A percentile compares a stretch with the other conserved stretches of the same genome.
Conservation (phyloP, 2,329 filamentous ascomycete species). For the Incumbomyces delicatus region DNA sequence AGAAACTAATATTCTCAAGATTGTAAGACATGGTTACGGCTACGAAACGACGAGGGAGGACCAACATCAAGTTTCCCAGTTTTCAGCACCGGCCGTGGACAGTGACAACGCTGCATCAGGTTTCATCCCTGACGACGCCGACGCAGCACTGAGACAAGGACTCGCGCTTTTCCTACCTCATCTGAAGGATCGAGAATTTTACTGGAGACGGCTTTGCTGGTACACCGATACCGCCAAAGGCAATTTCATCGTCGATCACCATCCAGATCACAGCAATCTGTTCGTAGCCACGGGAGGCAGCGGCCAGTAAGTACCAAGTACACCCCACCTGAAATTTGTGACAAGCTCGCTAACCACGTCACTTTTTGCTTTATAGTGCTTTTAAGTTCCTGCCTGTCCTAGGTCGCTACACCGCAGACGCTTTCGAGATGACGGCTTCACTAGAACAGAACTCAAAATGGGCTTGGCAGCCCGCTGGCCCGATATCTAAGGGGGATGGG, state of each 20-base stretch:
- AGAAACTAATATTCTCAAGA: constrained; percentile 48
- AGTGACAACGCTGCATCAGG: constrained; percentile 29
- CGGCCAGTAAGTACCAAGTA: constrained; percentile 32
- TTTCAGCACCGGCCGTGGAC: constrained; percentile 26
- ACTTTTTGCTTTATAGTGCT: constrained; percentile 25
- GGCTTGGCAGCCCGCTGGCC: constrained; percentile 24
- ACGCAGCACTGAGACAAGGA: constrained; percentile 49
- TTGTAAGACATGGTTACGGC: constrained; percentile 59
- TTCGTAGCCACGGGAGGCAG: constrained; percentile 44
- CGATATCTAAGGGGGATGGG: constrained; percentile 19
- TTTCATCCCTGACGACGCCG: constrained; percentile 44
- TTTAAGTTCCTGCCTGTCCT: constrained; percentile 61
- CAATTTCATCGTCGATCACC: constrained; percentile 62
- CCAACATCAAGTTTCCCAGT: background rate
- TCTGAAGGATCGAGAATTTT: constrained; percentile 52
- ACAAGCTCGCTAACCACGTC: background rate
- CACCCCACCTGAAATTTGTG: no score
- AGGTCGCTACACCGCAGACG: constrained; percentile 52
- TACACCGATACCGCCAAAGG: constrained; percentile 63
- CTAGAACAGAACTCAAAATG: constrained; percentile 54
- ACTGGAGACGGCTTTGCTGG: constrained; percentile 58
- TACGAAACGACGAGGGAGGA: constrained; percentile 31
- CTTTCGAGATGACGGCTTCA: constrained; percentile 36
- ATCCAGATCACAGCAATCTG: constrained; percentile 45
- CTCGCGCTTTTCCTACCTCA: constrained; percentile 53